Evolutionary conservation across 176 grass and related monocot genomes (phyloP).

Genomic region (Puya raimondii): DNA sequence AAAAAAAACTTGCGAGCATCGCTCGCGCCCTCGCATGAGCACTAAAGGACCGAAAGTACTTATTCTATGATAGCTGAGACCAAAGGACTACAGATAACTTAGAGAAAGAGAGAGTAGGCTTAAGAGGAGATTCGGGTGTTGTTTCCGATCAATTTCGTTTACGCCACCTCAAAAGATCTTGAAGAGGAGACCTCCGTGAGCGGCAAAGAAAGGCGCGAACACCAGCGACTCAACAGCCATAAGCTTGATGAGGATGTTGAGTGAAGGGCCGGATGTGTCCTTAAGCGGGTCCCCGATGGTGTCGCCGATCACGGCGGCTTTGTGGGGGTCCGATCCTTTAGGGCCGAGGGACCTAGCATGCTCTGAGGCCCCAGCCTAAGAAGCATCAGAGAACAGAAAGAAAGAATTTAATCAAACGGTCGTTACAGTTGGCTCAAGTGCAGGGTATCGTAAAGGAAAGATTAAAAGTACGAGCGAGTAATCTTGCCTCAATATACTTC

Average conservation of each 20-base stretch:
- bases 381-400: not conserved
- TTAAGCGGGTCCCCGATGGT: slow-evolving; percentile 44
- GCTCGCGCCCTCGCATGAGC: too few species aligned
- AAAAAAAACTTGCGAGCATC: too few species aligned
- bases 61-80: too few species aligned
- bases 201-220: slow-evolving; percentile 41
- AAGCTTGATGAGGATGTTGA: slow-evolving; percentile 64
- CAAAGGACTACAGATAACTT: too few species aligned
- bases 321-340: slow-evolving; percentile 39
- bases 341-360: slow-evolving; percentile 36
- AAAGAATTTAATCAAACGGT: too few species aligned
- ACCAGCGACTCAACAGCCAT: slow-evolving; percentile 49
- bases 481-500: slow-evolving; percentile 45
- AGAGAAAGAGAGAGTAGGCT: too few species aligned
- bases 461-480: not conserved
- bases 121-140: not conserved
- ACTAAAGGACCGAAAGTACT: too few species aligned
- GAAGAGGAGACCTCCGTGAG: slow-evolving; percentile 40
- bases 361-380: slow-evolving; percentile 34
- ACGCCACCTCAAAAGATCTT: slow-evolving; percentile 31
- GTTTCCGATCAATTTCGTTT: not conserved
- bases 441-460: not conserved
- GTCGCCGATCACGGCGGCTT: slow-evolving; percentile 42
- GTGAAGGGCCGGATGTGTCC: slow-evolving; percentile 45
- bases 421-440: too few species aligned